Base-by-base conservation (phyloP, 169 alveolate species). In the Plasmodium reichenowi region DNA sequence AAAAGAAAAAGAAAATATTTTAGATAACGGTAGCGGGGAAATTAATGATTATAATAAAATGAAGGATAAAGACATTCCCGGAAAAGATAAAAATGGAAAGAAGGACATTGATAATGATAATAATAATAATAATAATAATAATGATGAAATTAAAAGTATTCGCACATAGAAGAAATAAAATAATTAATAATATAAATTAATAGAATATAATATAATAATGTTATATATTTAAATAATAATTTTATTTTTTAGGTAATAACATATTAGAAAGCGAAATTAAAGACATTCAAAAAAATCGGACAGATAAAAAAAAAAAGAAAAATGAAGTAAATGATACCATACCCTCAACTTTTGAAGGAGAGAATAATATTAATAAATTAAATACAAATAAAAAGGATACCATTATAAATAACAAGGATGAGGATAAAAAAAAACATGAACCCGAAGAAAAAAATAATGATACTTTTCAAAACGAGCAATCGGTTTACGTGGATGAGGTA, bases 221-320 rank as follows among this genome's bases (percentile, higher is more conserved):
- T 0, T 38, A 38, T 38, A 38, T 38, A 38, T 38, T 38, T 38
- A 38, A 38, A 38, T 38, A 38, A 38, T 38, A 38, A 38, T 5
- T 38, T 38, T 38, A 38, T 38, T 38, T 5, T 38, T 38, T 38
- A 38, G 47, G 47, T 38, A 38, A 38, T 38, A 38, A 38, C 2
- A 38, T 38, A 38, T 38, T 38, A 38, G 9, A 38, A 38, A 38
- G 47, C 47, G 47, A 38, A 38, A 7, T 5, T 38, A 5, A 5
- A 9, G 10, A 38, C 2, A 38, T 38, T 38, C 47, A 74, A 74
- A 64, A 72, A 74, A 60, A 74, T 10, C 7, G 73, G 32, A 24
- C 66, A 60, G 38, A 74, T 50, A 7, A 74, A 59, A 50, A 74
- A 73, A 58, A 38, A 38, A 73, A 54, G 2, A 54, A 73, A 73